A percentile compares a stretch with the other conserved stretches of the same genome.
phyloP scores from a whole-genome alignment of 192 early-diverging fungal species.

The Coemansia sp. region DNA sequence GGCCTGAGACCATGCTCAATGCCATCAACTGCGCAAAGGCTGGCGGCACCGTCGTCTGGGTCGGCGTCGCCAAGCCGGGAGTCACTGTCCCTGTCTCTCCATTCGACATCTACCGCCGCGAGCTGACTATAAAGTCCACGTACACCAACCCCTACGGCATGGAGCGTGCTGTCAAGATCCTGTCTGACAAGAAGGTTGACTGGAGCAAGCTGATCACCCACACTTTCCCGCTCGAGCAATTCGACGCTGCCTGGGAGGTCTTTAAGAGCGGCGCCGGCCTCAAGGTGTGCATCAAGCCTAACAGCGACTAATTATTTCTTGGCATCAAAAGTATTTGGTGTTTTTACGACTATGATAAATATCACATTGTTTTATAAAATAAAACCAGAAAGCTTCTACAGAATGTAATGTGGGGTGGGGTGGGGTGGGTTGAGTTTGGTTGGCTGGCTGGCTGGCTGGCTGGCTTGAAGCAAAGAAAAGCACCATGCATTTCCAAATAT shows the following conservation, averaged over 20 bases:
- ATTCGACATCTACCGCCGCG: constrained; percentile 55
- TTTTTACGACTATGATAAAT: background rate
- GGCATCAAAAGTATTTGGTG: too few relatives aligned
- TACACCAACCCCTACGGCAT: constrained; percentile 59
- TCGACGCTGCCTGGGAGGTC: constrained; percentile 54
- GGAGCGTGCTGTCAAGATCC: constrained; percentile 54
- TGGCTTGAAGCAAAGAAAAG: too few relatives aligned
- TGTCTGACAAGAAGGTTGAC: constrained; percentile 35
- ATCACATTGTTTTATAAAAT: too few relatives aligned
- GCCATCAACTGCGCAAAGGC: constrained; percentile 47
- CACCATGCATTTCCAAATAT: too few relatives aligned
- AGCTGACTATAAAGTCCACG: constrained; percentile 56
- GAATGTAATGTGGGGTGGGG: too few relatives aligned
- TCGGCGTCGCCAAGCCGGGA: constrained; percentile 55
- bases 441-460: too few relatives aligned
- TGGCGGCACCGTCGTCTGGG: constrained; percentile 55
- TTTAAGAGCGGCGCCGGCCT: constrained; percentile 43
- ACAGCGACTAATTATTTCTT: background rate
- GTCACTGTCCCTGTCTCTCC: constrained; percentile 45
- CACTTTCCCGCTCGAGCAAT: constrained; percentile 45
- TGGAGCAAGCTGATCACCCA: constrained; percentile 54
- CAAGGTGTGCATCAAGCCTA: constrained; percentile 55
- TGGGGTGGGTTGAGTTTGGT: too few relatives aligned
- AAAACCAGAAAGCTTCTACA: too few relatives aligned
- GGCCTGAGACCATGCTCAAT: constrained; percentile 41